Evolutionary conservation across 1,284 basidiomycete species (phyloP), one percentile per base, ranked within the genome.

Genomic region (Tremellales sp.): DNA sequence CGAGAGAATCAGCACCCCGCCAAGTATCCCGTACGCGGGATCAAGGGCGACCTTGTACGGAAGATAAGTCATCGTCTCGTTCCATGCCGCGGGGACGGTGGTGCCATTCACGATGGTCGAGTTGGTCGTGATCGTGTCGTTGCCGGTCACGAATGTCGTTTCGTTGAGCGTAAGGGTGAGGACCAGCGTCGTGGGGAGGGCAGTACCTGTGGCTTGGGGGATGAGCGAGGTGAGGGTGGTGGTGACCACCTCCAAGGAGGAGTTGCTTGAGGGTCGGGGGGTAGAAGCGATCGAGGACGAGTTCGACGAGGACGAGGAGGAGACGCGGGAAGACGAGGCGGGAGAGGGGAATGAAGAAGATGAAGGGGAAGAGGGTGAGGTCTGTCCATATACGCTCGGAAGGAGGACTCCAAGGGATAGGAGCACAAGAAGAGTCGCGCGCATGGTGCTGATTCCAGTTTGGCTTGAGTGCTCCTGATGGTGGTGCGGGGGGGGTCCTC

Each of bases 11-110:
- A 97, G 81, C 55, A 95, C 72, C 6, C 81, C 87, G 41, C 93
- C 93, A 6, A 93, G 79, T 12, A 93, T 84, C 28, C 85, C 91
- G 70, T 92, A 97, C 13, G 84, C 89, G 13, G 87, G 86, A 63
- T 93, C 88, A 41, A 97, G 76, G 61, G 75, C 81, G 22, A 92
- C 90, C 22, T 79, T 80, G 45, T 73, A 74, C 0, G 73, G 73
- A 9, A 74, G 45, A 50, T 57, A 68, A 13, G 42, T 38, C 33
- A 66, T 57, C 1, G 64, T 68, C 35, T 65, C 65, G 40, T 70
- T 66, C 65, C 69, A 73, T 10, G 50, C 38, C 18, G 31, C 42
- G 1, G 60, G 54, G 7, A 31, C 34, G 9, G 47, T 54, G 3
- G 45, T 38, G 41, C 50, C 51, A n/a, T 37, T 40, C 24, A 25